Conservation (phyloP, 129 eudicot genomes). For the Chrysanthemum lavandulifolium region DNA sequence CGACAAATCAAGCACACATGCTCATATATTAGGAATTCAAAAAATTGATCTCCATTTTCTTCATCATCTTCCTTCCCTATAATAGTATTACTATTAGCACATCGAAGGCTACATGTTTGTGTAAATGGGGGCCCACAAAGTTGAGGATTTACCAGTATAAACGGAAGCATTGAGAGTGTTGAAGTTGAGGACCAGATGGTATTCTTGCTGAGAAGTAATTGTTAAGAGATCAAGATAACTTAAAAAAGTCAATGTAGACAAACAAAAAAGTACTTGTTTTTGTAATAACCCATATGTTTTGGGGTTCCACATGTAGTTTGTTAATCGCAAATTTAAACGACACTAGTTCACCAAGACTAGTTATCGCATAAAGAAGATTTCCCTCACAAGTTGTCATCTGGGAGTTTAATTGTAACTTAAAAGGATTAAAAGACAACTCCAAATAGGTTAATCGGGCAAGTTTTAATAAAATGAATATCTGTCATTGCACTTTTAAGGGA, state of each 20-base stretch:
- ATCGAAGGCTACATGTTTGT: slow-evolving; percentile 7
- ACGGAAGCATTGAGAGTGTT: neutral
- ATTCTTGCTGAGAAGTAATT: slow-evolving; percentile 32
- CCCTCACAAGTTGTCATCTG: slow-evolving; percentile 8
- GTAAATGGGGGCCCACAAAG: slow-evolving; percentile 2
- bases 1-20: slow-evolving; percentile 13
- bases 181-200: slow-evolving; percentile 22
- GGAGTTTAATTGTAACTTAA: slow-evolving; percentile 13
- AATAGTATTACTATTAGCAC: neutral
- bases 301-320: slow-evolving; percentile 18
- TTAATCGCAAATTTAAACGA: slow-evolving; percentile 23
- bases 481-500: slow-evolving; percentile 20
- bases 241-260: neutral
- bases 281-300: slow-evolving; percentile 9
- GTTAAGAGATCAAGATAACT: slow-evolving; percentile 26
- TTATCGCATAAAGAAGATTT: slow-evolving; percentile 10
- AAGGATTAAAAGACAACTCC: slow-evolving; percentile 36
- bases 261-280: slow-evolving; percentile 17
- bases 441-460: slow-evolving; percentile 5
- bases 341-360: slow-evolving; percentile 14
- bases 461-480: slow-evolving; percentile 26
- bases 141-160: slow-evolving; percentile 17
- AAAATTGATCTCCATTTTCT: neutral
- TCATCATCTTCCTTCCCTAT: neutral
- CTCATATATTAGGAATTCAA: slow-evolving; percentile 20